A percentile compares a stretch with the other conserved stretches of the same genome.
Evolutionary conservation across 768 basidiomycete genomes (phyloP).

Genomic region (Thelephora ganbajun): DNA sequence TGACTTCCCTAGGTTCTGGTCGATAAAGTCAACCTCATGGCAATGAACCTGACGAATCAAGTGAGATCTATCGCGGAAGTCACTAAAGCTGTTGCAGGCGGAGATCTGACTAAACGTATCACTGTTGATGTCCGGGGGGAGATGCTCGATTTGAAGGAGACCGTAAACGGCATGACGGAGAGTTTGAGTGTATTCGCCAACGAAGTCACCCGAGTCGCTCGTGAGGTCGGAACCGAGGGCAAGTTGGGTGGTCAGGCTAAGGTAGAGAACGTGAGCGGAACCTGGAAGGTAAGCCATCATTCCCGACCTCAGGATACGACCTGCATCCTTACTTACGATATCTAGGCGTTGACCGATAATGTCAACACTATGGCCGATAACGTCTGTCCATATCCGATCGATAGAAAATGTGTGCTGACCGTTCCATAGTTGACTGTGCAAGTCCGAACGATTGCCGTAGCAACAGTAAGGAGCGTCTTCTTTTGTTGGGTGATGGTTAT

Average conservation of each 20-base stretch:
- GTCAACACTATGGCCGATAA: conserved; percentile 95
- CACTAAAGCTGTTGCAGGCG: conserved; percentile 88
- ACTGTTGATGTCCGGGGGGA: conserved; percentile 87
- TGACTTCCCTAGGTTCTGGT: conserved; percentile 32
- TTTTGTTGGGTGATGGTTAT: not conserved
- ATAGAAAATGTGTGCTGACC: not conserved
- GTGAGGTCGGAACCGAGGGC: conserved; percentile 96
- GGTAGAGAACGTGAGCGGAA: conserved; percentile 89
- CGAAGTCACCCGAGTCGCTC: conserved; percentile 76
- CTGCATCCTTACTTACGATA: conserved; percentile 1
- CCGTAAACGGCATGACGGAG: conserved; percentile 93
- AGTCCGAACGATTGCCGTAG: conserved; percentile 87
- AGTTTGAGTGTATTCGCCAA: conserved; percentile 75
- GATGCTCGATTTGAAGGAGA: conserved; percentile 81
- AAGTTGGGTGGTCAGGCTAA: conserved; percentile 87
- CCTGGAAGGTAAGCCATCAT: conserved; percentile 55
- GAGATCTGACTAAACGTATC: conserved; percentile 89
- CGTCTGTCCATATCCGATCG: conserved; percentile 27
- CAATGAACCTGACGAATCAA: conserved; percentile 83
- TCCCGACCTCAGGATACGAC: not conserved
- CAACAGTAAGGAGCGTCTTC: conserved; percentile 39
- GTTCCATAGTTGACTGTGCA: conserved; percentile 67
- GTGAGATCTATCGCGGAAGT: conserved; percentile 88
- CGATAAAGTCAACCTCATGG: conserved; percentile 82
- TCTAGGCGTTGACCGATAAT: conserved; percentile 77